Evolutionary conservation across 257 asterid species (phyloP).

Genomic region (Jacaranda copaia): DNA sequence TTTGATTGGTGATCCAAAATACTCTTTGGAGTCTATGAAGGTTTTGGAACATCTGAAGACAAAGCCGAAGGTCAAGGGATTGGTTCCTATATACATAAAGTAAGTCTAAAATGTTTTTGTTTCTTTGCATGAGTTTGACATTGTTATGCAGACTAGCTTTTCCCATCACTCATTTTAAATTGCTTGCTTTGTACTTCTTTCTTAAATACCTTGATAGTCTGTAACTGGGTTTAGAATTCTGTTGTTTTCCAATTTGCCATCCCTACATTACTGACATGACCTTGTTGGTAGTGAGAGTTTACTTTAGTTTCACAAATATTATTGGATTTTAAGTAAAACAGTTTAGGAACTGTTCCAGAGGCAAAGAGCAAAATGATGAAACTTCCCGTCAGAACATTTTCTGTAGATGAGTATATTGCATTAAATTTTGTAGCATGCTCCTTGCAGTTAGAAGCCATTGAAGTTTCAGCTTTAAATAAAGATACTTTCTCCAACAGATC

Average conservation of each 20-base stretch:
- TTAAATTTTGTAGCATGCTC: constrained; percentile 23
- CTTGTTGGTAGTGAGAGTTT: not conserved
- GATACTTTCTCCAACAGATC: not conserved
- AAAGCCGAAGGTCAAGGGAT: constrained; percentile 86
- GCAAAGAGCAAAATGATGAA: not conserved
- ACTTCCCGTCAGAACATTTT: not conserved
- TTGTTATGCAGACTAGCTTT: not conserved
- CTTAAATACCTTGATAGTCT: not conserved
- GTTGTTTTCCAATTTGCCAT: constrained; percentile 7
- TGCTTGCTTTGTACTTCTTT: not conserved
- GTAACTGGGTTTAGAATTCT: constrained; percentile 10
- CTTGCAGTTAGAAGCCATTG: constrained; percentile 26
- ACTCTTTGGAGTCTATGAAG: constrained; percentile 85
- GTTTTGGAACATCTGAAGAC: constrained; percentile 83
- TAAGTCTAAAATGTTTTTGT: constrained; percentile 37
- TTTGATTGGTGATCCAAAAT: constrained; percentile 85
- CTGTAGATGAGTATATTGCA: constrained; percentile 17
- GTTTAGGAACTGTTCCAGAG: not conserved
- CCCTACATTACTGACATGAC: not conserved
- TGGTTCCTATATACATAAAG: constrained; percentile 95
- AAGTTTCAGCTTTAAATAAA: constrained; percentile 12
- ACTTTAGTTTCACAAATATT: not conserved
- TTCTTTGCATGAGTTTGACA: constrained; percentile 9
- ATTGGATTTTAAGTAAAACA: not conserved
- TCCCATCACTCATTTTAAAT: constrained; percentile 11